Evolutionary conservation across 2,329 filamentous ascomycete genomes (phyloP).

Genomic region (Fusarium sp.): DNA sequence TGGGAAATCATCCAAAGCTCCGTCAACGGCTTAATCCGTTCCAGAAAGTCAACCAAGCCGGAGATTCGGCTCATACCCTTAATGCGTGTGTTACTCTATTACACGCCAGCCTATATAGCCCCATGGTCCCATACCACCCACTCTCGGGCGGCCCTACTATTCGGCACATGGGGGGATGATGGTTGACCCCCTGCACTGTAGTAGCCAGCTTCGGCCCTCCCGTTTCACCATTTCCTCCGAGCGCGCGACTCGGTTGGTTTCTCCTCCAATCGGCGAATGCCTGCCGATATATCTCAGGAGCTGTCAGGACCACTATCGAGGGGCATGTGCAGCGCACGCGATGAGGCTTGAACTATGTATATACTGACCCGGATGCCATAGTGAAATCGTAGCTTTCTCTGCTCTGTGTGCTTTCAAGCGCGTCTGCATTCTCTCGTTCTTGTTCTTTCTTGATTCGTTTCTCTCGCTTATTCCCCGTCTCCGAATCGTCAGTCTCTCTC

Average conservation of each 20-base stretch:
- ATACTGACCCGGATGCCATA: conserved; percentile 3
- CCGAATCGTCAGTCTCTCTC: background rate
- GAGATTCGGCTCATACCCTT: background rate
- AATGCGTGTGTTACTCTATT: background rate
- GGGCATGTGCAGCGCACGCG: background rate
- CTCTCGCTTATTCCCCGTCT: background rate
- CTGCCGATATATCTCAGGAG: conserved; percentile 18
- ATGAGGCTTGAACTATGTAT: conserved; percentile 13
- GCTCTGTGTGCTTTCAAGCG: background rate
- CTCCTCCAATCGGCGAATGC: conserved; percentile 38
- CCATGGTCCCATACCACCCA: background rate
- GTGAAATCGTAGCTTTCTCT: background rate
- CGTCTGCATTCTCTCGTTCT: conserved; percentile 3
- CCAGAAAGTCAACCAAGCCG: background rate
- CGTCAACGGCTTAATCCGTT: background rate
- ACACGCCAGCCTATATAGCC: background rate
- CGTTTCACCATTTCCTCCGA: conserved; percentile 36
- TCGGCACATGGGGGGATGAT: background rate
- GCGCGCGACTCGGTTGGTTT: conserved; percentile 22
- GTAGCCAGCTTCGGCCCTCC: background rate
- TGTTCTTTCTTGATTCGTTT: background rate
- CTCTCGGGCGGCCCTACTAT: background rate
- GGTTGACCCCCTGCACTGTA: background rate
- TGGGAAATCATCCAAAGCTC: conserved; percentile 14
- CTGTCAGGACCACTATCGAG: conserved; percentile 11